Evolutionary conservation across 2,329 filamentous ascomycete genomes (phyloP).

Genomic region (Xylogone sp.): DNA sequence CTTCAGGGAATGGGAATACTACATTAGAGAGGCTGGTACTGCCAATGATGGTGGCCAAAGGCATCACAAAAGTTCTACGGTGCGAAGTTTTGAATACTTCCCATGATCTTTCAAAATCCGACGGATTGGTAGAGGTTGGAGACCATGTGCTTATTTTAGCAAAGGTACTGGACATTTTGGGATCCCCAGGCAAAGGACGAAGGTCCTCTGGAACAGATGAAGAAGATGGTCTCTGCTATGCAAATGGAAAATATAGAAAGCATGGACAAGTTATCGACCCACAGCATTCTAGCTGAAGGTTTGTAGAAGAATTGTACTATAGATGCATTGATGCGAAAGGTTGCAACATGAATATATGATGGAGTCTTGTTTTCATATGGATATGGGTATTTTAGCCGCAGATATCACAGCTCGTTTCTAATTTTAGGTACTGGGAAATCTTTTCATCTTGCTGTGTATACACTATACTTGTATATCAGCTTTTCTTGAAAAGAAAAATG

Average conservation of each 20-base stretch:
- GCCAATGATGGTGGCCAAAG: constrained; percentile 10
- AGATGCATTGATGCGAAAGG: background rate
- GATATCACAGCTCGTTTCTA: too few relatives aligned
- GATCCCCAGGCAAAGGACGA: constrained; percentile 1
- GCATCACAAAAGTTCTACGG: constrained; percentile 12
- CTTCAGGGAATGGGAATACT: background rate
- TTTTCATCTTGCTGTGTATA: too few relatives aligned
- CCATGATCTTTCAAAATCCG: background rate
- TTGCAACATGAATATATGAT: background rate
- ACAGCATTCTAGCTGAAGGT: background rate
- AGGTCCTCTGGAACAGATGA: background rate
- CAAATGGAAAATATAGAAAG: constrained; percentile 12
- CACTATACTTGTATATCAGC: too few relatives aligned
- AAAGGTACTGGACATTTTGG: constrained; percentile 15
- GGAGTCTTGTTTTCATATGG: too few relatives aligned
- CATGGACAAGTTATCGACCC: background rate
- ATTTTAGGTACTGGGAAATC: too few relatives aligned
- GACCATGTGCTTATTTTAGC: constrained; percentile 25
- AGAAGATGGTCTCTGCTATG: constrained; percentile 12
- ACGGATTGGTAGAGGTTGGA: constrained; percentile 19
- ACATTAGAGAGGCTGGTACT: background rate
- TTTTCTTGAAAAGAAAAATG: too few relatives aligned
- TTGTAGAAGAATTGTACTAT: background rate
- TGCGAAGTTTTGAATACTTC: constrained; percentile 14
- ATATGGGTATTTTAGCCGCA: too few relatives aligned